These are phyloP conservation scores for Urtica urens DNA, from an alignment of 306 rosid genomes.

Conservation along the genomic window DNA sequence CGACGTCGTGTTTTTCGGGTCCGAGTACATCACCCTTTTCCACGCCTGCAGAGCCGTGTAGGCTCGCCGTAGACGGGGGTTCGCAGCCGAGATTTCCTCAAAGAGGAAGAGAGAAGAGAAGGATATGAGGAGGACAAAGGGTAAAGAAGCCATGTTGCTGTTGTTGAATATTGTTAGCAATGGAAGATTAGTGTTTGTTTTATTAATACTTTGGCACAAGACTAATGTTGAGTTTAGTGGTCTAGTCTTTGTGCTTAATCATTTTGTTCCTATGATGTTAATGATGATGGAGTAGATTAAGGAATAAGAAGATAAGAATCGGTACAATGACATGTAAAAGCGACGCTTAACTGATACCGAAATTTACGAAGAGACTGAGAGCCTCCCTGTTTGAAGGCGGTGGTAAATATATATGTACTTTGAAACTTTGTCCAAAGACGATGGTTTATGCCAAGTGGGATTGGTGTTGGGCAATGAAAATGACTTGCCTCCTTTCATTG, in stretches of 20 bases:
- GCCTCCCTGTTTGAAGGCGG: background rate
- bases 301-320: too few relatives aligned
- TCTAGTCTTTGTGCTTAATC: slow-evolving; percentile 41
- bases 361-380: slow-evolving; percentile 4
- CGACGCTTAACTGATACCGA: slow-evolving; percentile 59
- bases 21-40: slow-evolving; percentile 72
- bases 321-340: slow-evolving; percentile 35
- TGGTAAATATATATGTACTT: too few relatives aligned
- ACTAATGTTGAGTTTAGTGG: slow-evolving; percentile 17
- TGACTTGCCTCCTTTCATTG: background rate
- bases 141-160: slow-evolving; percentile 43
- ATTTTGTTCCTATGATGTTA: slow-evolving; percentile 23
- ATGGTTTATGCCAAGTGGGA: background rate
- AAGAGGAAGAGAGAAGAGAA: slow-evolving; percentile 33
- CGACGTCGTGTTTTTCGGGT: slow-evolving; percentile 57
- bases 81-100: slow-evolving; percentile 37
- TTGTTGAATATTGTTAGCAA: slow-evolving; percentile 12
- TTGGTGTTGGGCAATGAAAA: background rate
- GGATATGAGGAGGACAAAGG: slow-evolving; percentile 21
- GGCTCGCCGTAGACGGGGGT: slow-evolving; percentile 53
- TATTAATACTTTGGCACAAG: slow-evolving; percentile 20
- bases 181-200: slow-evolving; percentile 20
- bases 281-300: slow-evolving; percentile 21
- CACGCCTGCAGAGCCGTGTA: slow-evolving; percentile 81
- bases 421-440: too few relatives aligned